Percentiles rank a stretch among this genome's conserved stretches.
These are phyloP conservation scores for Curvularia verruculosa DNA, from an alignment of 2,329 filamentous ascomycete species.

Conservation along the genomic window DNA sequence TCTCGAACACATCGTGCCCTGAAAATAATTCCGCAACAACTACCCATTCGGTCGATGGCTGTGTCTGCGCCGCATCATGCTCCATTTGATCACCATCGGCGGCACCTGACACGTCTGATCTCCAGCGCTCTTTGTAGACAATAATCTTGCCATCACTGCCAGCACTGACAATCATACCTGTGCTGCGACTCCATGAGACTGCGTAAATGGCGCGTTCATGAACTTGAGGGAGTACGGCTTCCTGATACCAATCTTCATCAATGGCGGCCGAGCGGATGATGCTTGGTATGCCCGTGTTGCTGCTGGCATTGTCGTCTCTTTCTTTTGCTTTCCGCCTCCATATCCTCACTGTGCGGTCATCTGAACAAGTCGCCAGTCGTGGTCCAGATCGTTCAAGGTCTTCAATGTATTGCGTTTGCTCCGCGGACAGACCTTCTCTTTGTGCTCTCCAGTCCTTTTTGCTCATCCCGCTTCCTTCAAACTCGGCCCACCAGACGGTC, in stretches of 20 bases:
- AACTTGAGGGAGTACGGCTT: slow-evolving; percentile 72
- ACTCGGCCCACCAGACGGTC: slow-evolving; percentile 89
- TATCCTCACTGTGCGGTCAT: slow-evolving; percentile 78
- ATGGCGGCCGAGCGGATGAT: slow-evolving; percentile 77
- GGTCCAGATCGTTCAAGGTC: slow-evolving; percentile 53
- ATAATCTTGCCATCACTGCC: slow-evolving; percentile 69
- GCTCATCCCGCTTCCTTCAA: slow-evolving; percentile 56
- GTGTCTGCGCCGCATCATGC: slow-evolving; percentile 21
- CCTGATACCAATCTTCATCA: slow-evolving; percentile 84
- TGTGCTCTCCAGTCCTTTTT: slow-evolving; percentile 33
- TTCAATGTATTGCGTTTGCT: slow-evolving; percentile 45
- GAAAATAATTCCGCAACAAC: slow-evolving; percentile 71
- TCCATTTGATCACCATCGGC: slow-evolving; percentile 27
- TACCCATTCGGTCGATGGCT: slow-evolving; percentile 66
- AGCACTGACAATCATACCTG: slow-evolving; percentile 81
- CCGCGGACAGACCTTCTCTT: slow-evolving; percentile 37
- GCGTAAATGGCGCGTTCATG: slow-evolving; percentile 87
- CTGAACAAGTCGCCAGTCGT: slow-evolving; percentile 80
- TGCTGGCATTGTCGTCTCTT: slow-evolving; percentile 51
- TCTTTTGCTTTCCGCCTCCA: slow-evolving; percentile 72
- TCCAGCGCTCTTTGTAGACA: slow-evolving; percentile 31
- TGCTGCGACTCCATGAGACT: slow-evolving; percentile 78
- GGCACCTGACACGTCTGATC: slow-evolving; percentile 29
- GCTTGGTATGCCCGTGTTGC: slow-evolving; percentile 75
- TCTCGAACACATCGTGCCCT: slow-evolving; percentile 89